Evolutionary conservation across 1,284 basidiomycete genomes (phyloP), one percentile per base, ranked within the genome.

Genomic region (Leccinum insigne): DNA sequence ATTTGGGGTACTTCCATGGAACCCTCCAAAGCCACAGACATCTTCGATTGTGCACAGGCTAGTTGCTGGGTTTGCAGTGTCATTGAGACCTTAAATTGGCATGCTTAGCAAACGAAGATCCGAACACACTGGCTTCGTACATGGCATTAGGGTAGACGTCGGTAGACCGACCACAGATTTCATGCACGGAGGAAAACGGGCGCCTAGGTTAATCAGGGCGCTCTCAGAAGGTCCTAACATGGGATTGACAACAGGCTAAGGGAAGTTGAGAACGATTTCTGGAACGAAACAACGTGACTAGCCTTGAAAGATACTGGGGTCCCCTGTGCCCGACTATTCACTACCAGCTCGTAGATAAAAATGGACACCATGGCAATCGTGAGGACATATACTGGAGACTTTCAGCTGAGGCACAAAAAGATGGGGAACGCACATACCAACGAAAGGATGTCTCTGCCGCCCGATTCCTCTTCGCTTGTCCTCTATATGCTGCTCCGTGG

Each of bases 151-250:
- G 4, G 86, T 86, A 2, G 84, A 83, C 8, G 85, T 81, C 29
- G 93, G 83, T 18, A 96, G 77, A 57, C 80, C 83, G 47, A 79
- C 66, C 32, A 96, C 86, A 35, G 79, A 69, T 73, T 95, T 96
- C 93, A 97, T 96, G 72, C 89, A 92, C 2, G 91, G 89, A 8
- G 94, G 94, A 74, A 96, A 99, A 16, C 97, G 92, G 16, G 96
- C 95, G n/a, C 92, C 96, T 59, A 95, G 82, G 69, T 92, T 88
- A 70, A 98, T 95, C 16, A 99, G 80, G 4, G 93, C 94, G 57
- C 90, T 89, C 52, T 86, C 86, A 0, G 94, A 92, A 1, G 96
- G 96, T 0, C 96, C 96, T 32, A 96, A 81, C 95, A 98, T 98
- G 7, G 91, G 91, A 75, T 98, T 98, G 69, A 96, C 88, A 11